Percentiles rank a stretch among this genome's conserved stretches.
These are phyloP conservation scores for Candida palmyrensis DNA, from an alignment of 805 yeast genomes.

Conservation along the genomic window DNA sequence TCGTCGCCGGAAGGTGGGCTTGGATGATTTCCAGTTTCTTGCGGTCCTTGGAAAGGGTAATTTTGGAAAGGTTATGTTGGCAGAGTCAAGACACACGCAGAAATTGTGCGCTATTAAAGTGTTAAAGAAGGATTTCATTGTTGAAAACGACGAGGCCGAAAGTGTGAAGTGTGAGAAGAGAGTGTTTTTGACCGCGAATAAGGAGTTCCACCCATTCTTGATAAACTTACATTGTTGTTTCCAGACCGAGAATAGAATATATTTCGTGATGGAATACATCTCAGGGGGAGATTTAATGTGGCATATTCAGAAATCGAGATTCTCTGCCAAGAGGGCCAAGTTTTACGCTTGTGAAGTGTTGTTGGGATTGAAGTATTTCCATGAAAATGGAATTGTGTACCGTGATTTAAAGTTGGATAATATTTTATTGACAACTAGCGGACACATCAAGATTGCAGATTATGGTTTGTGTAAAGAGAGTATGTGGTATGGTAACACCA, in stretches of 20 bases:
- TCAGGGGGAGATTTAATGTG: conserved; percentile 99
- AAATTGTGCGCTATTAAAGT: conserved; percentile 93
- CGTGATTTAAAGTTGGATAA: conserved; percentile 96
- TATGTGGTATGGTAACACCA: conserved; percentile 80
- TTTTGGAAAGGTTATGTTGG: conserved; percentile 97
- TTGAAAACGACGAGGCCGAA: conserved; percentile 94
- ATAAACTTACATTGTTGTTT: conserved; percentile 89
- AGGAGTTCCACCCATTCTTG: conserved; percentile 88
- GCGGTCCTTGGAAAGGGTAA: conserved; percentile 98
- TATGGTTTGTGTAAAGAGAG: conserved; percentile 95
- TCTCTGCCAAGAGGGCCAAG: conserved; percentile 88
- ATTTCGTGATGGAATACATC: conserved; percentile 97
- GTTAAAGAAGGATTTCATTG: conserved; percentile 89
- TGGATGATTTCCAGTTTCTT: conserved; percentile 90
- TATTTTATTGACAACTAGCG: conserved; percentile 80
- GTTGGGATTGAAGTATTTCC: conserved; percentile 86
- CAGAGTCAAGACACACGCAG: conserved; percentile 81
- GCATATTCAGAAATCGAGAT: conserved; percentile 93
- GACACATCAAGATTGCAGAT: conserved; percentile 95
- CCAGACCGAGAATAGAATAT: conserved; percentile 95
- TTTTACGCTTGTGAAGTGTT: conserved; percentile 97
- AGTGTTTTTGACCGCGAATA: conserved; percentile 80
- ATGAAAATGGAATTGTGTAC: conserved; percentile 91
- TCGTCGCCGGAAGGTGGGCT: conserved; percentile 71
- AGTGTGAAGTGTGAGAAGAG: conserved; percentile 92